These are phyloP conservation scores for Moesziomyces sp. DNA, from an alignment of 1,284 basidiomycete genomes.

Conservation along the genomic window DNA sequence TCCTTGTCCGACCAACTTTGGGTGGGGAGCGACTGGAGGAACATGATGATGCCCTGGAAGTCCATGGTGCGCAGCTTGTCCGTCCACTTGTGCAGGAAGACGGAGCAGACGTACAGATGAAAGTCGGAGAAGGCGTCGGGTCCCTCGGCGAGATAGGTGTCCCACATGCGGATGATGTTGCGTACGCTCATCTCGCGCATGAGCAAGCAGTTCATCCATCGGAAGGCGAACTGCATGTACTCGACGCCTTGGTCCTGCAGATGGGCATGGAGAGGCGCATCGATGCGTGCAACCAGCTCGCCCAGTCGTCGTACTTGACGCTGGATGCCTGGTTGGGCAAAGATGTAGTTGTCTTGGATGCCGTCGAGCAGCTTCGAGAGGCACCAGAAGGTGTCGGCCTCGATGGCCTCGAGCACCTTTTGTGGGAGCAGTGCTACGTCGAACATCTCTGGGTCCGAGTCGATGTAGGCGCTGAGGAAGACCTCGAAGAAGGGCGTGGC, in stretches of 20 bases:
- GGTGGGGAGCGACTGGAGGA: conserved; percentile 93
- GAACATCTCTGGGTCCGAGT: conserved; percentile 59
- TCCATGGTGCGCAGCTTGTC: conserved; percentile 62
- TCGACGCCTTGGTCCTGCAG: conserved; percentile 63
- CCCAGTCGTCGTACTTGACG: conserved; percentile 61
- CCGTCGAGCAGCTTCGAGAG: conserved; percentile 65
- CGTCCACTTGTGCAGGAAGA: conserved; percentile 65
- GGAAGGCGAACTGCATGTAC: conserved; percentile 68
- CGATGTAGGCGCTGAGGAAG: conserved; percentile 64
- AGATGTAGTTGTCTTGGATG: conserved; percentile 67
- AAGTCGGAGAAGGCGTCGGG: conserved; percentile 66
- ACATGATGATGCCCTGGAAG: conserved; percentile 92
- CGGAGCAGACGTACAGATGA: conserved; percentile 66
- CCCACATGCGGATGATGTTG: conserved; percentile 67
- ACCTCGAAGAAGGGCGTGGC: conserved; percentile 68
- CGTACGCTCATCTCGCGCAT: conserved; percentile 68
- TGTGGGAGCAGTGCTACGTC: conserved; percentile 59
- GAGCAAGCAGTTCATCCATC: conserved; percentile 68
- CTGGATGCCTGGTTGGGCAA: conserved; percentile 66
- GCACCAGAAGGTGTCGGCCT: conserved; percentile 68
- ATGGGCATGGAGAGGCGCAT: conserved; percentile 64
- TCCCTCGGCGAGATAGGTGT: conserved; percentile 67
- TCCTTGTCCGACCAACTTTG: conserved; percentile 95
- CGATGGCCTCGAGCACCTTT: conserved; percentile 59
- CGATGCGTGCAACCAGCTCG: conserved; percentile 63